These are phyloP conservation scores for Phytophthora pistaciae DNA, from an alignment of 352 stramenopile genomes.

Conservation along the genomic window DNA sequence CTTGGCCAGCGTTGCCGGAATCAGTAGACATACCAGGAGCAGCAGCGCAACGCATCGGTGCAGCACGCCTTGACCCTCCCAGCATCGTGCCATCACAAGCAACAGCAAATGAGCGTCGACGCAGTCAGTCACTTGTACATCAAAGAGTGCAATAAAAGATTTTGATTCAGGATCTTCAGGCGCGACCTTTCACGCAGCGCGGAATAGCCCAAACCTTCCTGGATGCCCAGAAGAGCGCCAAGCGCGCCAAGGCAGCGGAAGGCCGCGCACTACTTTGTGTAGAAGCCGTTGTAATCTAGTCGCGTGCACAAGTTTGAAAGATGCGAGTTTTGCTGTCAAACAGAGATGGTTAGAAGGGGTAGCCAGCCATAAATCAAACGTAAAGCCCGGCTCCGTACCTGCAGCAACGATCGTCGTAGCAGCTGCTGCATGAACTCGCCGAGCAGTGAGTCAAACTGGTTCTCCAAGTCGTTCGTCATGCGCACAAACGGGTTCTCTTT, in stretches of 20 bases:
- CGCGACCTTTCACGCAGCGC: constrained; percentile 38
- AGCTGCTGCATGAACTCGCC: constrained; percentile 92
- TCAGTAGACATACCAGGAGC: constrained; percentile 12
- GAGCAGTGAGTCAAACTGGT: constrained; percentile 89
- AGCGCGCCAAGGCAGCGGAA: neutral
- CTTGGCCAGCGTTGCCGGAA: constrained; percentile 22
- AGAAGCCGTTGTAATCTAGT: constrained; percentile 77
- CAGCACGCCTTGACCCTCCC: neutral
- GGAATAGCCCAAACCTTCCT: neutral
- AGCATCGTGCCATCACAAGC: constrained; percentile 39
- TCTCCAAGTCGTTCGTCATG: constrained; percentile 84
- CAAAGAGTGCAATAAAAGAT: constrained; percentile 31
- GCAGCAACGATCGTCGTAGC: constrained; percentile 77
- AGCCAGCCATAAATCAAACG: neutral
- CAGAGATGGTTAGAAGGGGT: constrained; percentile 2
- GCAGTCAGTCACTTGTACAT: constrained; percentile 27
- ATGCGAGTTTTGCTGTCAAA: constrained; percentile 67
- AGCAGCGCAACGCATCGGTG: constrained; percentile 11
- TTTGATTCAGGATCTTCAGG: constrained; percentile 38
- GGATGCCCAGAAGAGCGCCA: neutral
- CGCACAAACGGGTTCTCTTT: constrained; percentile 79
- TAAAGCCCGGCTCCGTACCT: constrained; percentile 52
- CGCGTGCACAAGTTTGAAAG: constrained; percentile 72
- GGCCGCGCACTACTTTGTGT: constrained; percentile 53
- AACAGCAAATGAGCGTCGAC: constrained; percentile 12